These are phyloP conservation scores for Parietaria judaica DNA, from an alignment of 306 rosid genomes.

Conservation along the genomic window DNA sequence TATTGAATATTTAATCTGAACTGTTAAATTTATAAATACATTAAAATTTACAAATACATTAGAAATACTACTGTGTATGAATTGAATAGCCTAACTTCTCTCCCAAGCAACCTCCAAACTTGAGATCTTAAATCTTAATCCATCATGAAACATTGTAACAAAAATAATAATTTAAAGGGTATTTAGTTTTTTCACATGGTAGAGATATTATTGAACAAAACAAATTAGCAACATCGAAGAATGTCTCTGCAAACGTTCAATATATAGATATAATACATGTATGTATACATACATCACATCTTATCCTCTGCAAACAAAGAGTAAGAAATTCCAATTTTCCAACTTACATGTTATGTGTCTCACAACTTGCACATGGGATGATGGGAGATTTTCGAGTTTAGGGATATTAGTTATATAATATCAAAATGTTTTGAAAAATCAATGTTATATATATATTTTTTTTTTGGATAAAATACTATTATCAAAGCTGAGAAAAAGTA, in stretches of 20 bases:
- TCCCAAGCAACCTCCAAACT: too few relatives aligned
- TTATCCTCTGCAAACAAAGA: neutral
- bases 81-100: too few relatives aligned
- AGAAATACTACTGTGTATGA: too few relatives aligned
- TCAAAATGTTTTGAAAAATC: too few relatives aligned
- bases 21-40: too few relatives aligned
- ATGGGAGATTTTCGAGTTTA: neutral
- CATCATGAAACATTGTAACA: neutral
- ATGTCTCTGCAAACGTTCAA: slow-evolving; percentile 1
- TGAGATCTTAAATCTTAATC: neutral
- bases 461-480: too few relatives aligned
- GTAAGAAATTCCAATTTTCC: slow-evolving; percentile 9
- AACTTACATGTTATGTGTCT: slow-evolving; percentile 38
- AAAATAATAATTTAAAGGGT: too few relatives aligned
- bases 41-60: too few relatives aligned
- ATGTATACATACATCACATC: neutral
- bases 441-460: neutral
- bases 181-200: neutral
- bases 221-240: neutral
- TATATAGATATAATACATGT: neutral
- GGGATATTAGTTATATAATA: too few relatives aligned
- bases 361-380: slow-evolving; percentile 30
- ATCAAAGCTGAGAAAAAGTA: too few relatives aligned
- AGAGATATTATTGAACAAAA: neutral
- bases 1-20: too few relatives aligned